Conservation (phyloP, 2,329 filamentous ascomycete species). For the Neocatenulostroma microsporum region DNA sequence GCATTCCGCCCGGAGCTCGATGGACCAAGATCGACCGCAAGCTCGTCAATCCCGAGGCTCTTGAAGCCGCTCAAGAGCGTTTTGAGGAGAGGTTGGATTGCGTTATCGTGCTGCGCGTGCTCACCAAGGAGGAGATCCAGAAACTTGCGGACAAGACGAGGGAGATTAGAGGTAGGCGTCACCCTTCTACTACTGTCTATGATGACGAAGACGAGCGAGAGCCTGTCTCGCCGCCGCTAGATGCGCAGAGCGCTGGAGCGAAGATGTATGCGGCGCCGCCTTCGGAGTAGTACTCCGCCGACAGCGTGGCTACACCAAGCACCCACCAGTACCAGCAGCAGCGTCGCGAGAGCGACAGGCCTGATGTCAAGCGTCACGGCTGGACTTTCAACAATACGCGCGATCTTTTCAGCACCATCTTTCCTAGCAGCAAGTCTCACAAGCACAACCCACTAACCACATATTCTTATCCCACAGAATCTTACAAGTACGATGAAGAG, state of each 20-base stretch:
- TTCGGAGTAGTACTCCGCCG: constrained; percentile 5
- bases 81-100: constrained; percentile 90
- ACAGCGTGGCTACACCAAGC: neutral
- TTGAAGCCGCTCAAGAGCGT: constrained; percentile 79
- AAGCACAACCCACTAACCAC: constrained; percentile 8
- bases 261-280: neutral
- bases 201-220: no score
- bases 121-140: constrained; percentile 85
- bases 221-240: no score
- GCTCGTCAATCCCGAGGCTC: constrained; percentile 80
- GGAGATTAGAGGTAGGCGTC: constrained; percentile 56
- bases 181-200: neutral
- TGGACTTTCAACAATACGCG: constrained; percentile 5
- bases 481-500: constrained; percentile 26
- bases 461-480: constrained; percentile 17
- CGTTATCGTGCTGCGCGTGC: constrained; percentile 82
- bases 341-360: no score
- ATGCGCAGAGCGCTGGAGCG: no score
- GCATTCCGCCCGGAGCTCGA: constrained; percentile 57
- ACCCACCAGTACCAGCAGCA: no score
- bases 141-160: constrained; percentile 74
- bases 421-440: neutral
- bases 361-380: neutral
- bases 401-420: constrained; percentile 5
- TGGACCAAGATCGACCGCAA: constrained; percentile 91